A percentile compares a stretch with the other conserved stretches of the same genome.
Evolutionary conservation across 1,284 basidiomycete genomes (phyloP).

Genomic region (Puccinia coronata): DNA sequence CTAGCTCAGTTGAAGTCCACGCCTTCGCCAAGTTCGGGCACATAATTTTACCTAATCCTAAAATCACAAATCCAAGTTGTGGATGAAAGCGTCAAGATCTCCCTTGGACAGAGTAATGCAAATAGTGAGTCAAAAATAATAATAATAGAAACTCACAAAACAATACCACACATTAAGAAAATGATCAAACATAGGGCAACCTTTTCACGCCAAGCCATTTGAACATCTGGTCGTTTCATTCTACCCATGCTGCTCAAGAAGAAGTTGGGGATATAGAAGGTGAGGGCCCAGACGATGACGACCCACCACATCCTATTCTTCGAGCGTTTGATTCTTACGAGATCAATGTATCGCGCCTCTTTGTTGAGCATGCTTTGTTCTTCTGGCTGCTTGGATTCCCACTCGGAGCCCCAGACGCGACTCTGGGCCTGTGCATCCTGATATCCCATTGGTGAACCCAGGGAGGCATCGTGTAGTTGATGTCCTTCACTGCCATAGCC

Average conservation of each 20-base stretch:
- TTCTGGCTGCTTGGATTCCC: slow-evolving; percentile 27
- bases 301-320: slow-evolving; percentile 87
- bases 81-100: slow-evolving; percentile 59
- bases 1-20: slow-evolving; percentile 76
- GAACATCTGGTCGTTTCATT: slow-evolving; percentile 90
- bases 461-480: slow-evolving; percentile 18
- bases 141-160: slow-evolving; percentile 29
- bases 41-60: slow-evolving; percentile 68
- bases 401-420: slow-evolving; percentile 43
- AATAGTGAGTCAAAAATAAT: slow-evolving; percentile 91
- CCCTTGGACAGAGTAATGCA: slow-evolving; percentile 83
- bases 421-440: slow-evolving; percentile 37
- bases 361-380: slow-evolving; percentile 29
- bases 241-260: slow-evolving; percentile 72
- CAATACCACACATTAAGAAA: slow-evolving; percentile 71
- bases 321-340: slow-evolving; percentile 71
- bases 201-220: slow-evolving; percentile 97
- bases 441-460: slow-evolving; percentile 13
- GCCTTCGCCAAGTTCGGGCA: slow-evolving; percentile 90
- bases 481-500: slow-evolving; percentile 17
- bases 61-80: slow-evolving; percentile 51
- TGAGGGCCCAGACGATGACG: slow-evolving; percentile 80
- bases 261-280: slow-evolving; percentile 82
- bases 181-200: slow-evolving; percentile 85
- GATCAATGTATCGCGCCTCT: slow-evolving; percentile 34